Percentiles rank a stretch among this genome's conserved stretches.
Evolutionary conservation across 192 early-diverging fungal species (phyloP).

Genomic region (Linderina pennispora): DNA sequence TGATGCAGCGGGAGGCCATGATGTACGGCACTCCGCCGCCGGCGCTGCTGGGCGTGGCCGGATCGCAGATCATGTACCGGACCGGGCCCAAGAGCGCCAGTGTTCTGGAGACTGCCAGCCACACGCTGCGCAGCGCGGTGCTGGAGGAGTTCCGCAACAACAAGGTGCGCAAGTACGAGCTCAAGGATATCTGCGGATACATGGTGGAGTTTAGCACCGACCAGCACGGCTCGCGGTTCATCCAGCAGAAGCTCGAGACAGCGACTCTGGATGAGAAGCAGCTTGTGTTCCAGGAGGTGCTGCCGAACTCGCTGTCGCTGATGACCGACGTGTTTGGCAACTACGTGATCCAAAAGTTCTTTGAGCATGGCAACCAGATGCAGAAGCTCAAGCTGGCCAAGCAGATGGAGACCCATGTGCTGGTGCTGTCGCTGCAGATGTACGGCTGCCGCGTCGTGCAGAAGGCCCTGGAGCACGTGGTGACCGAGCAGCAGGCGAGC

Average conservation of each 20-base stretch:
- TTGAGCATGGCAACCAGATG: conserved; percentile 92
- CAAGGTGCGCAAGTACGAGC: conserved; percentile 96
- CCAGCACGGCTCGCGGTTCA: conserved; percentile 97
- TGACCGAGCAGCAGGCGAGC: conserved; percentile 82
- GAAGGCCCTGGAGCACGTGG: conserved; percentile 94
- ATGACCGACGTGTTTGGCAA: conserved; percentile 99
- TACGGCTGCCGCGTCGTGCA: conserved; percentile 99
- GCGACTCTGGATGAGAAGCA: conserved; percentile 92
- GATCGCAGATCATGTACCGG: conserved; percentile 27
- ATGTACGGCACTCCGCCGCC: conserved; percentile 45
- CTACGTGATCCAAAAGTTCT: conserved; percentile 99
- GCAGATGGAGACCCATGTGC: conserved; percentile 95
- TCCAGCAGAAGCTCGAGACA: conserved; percentile 96
- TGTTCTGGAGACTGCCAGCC: conserved; percentile 44
- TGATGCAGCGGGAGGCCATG: conserved; percentile 25
- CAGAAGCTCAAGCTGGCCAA: conserved; percentile 91
- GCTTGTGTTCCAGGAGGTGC: conserved; percentile 93
- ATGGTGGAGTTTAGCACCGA: conserved; percentile 99
- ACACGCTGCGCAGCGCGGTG: conserved; percentile 72
- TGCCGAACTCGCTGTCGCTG: conserved; percentile 82
- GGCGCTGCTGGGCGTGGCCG: conserved; percentile 17
- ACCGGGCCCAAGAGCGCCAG: conserved; percentile 25
- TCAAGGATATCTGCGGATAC: conserved; percentile 88
- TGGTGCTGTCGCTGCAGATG: conserved; percentile 95
- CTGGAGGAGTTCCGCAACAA: conserved; percentile 97